Base-by-base conservation (phyloP, 306 rosid species). In the Vigna radiata region DNA sequence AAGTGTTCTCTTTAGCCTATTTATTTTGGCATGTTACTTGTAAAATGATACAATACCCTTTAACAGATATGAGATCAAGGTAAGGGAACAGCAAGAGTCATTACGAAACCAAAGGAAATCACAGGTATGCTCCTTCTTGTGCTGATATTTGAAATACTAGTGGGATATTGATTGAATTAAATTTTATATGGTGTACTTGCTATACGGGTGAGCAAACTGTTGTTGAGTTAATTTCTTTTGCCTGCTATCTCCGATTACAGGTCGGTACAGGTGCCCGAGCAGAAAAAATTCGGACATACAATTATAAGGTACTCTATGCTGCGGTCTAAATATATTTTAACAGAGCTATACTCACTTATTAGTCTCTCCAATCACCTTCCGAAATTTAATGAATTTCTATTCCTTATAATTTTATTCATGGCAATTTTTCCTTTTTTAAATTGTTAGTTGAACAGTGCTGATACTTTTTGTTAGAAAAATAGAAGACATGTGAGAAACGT, bases 211-310 rank as follows among this genome's bases (percentile, higher is more conserved):
- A 71, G 79, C 54, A 16, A 31, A 47, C 17, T 16, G 29, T 17
- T 53, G 31, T 52, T 61, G 50, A 59, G 70, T 76, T 65, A 36
- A 72, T 56, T 19, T 64, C 62, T 12, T 76, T 63, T 37, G 50
- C 36, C 16, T 39, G 6, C 82, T 75, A 49, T 81, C 56, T 67
- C 55, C 37, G 50, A 58, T 64, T 85, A 77, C 91, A 95, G 99
- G 96, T 95, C 41, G 99, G 99, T 49, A 92, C 99, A 10, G 99
- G 99, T 70, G 90, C 97, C 17, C 97, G 97, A 63, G 84, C 99
- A 41, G 99, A 95, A 85, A 95, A 95, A 85, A 95, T 95, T 31
- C 87, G 97, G 71, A 92, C 99, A 2, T 95, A 92, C 78, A 95
- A 95, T 75, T 95, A 60, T 83, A 92, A 95, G 97, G 99, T 95